Percentiles rank a stretch among this genome's conserved stretches.
phyloP scores from a whole-genome alignment of 352 stramenopile species.

The Albugo laibachii region DNA sequence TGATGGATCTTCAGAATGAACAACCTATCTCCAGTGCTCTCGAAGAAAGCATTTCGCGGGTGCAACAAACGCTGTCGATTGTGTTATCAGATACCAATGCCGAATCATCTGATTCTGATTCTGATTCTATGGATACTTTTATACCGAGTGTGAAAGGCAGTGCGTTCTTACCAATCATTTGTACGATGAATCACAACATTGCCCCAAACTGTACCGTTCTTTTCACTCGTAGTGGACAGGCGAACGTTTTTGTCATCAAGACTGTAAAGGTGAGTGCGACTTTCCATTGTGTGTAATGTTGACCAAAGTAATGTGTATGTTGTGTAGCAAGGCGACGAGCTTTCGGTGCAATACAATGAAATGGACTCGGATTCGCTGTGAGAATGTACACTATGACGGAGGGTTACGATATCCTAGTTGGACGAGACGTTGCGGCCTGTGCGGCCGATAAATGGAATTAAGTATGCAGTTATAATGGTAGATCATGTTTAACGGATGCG shows the following conservation, averaged over 20 bases:
- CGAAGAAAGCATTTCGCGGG: neutral
- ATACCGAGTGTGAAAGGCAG: slow-evolving; percentile 89
- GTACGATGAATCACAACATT: slow-evolving; percentile 95
- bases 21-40: neutral
- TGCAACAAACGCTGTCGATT: no score
- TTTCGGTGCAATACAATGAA: slow-evolving; percentile 92
- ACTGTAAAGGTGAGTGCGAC: slow-evolving; percentile 59
- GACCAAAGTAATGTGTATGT: neutral
- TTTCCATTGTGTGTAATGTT: slow-evolving; percentile 10
- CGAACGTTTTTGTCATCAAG: slow-evolving; percentile 54
- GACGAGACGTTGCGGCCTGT: no score
- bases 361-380: neutral
- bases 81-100: no score
- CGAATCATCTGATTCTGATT: no score
- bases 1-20: slow-evolving; percentile 19
- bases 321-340: slow-evolving; percentile 73
- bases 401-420: no score
- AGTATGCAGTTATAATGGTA: no score
- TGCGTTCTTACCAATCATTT: slow-evolving; percentile 82
- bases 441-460: no score
- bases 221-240: slow-evolving; percentile 64
- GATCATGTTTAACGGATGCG: no score
- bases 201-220: slow-evolving; percentile 81
- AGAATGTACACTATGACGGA: no score
- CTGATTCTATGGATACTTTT: no score